Conservation (phyloP, 225 moss, liverwort and hornwort genomes). For the Physcomitrium patens region DNA sequence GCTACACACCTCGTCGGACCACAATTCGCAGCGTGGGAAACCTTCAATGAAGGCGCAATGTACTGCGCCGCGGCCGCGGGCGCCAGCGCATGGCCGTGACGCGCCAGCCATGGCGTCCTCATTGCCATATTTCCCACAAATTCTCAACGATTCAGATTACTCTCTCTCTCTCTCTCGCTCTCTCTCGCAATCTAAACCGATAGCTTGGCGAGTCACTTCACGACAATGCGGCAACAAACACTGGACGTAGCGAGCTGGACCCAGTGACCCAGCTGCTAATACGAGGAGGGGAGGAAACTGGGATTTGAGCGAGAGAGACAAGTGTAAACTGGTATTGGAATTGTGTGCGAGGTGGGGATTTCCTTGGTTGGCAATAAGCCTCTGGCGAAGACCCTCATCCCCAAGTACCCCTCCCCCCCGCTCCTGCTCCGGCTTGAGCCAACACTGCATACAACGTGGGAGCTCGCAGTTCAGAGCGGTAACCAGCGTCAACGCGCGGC, state of each 20-base stretch:
- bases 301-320: slow-evolving; percentile 26
- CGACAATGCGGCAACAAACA: background rate
- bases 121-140: slow-evolving; percentile 56
- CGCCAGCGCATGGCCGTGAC: slow-evolving; percentile 53
- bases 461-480: too few relatives aligned
- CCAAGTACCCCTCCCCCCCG: background rate
- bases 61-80: slow-evolving; percentile 46
- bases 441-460: too few relatives aligned
- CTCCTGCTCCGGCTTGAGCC: background rate
- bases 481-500: too few relatives aligned
- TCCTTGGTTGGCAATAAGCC: slow-evolving; percentile 35
- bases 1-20: background rate
- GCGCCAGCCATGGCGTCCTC: slow-evolving; percentile 72
- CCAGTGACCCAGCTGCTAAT: slow-evolving; percentile 1
- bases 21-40: slow-evolving; percentile 27
- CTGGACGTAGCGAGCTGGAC: background rate
- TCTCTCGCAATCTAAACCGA: too few relatives aligned
- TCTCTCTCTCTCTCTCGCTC: too few relatives aligned
- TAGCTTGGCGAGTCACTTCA: too few relatives aligned
- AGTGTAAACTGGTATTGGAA: slow-evolving; percentile 34
- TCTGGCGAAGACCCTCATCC: slow-evolving; percentile 6
- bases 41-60: slow-evolving; percentile 44
- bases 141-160: background rate
- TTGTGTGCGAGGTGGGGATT: background rate
- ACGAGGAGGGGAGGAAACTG: slow-evolving; percentile 1